These are phyloP conservation scores for Lyophyllum decastes DNA, from an alignment of 768 basidiomycete genomes.

Conservation along the genomic window DNA sequence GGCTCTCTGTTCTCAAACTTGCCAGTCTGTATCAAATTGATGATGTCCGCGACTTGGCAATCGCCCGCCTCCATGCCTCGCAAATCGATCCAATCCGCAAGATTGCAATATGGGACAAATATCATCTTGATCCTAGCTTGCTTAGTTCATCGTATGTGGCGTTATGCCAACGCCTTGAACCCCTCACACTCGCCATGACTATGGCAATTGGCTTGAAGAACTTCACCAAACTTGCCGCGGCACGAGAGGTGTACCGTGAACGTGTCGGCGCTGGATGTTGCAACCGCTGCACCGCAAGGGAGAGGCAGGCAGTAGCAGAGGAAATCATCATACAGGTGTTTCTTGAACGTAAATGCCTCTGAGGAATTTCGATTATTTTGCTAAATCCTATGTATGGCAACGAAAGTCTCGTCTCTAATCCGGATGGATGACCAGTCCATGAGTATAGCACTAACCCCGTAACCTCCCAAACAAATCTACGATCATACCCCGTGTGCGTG, in stretches of 20 bases:
- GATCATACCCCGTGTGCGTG: slow-evolving; percentile 1
- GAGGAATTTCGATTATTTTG: neutral
- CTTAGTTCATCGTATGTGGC: slow-evolving; percentile 29
- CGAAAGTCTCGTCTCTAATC: neutral
- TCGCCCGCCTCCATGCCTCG: slow-evolving; percentile 26
- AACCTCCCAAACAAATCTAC: slow-evolving; percentile 8
- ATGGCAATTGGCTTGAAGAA: slow-evolving; percentile 32
- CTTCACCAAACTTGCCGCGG: slow-evolving; percentile 33
- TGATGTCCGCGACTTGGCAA: slow-evolving; percentile 26
- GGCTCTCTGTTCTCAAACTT: slow-evolving; percentile 35
- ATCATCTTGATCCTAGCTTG: slow-evolving; percentile 30
- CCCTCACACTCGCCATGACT: slow-evolving; percentile 33
- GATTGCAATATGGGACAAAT: slow-evolving; percentile 37
- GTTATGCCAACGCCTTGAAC: slow-evolving; percentile 30
- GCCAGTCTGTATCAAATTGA: slow-evolving; percentile 34
- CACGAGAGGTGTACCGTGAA: slow-evolving; percentile 31
- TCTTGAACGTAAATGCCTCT: neutral
- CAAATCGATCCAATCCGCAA: slow-evolving; percentile 33
- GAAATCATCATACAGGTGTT: slow-evolving; percentile 5
- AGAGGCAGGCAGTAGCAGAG: slow-evolving; percentile 7
- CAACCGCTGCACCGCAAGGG: neutral
- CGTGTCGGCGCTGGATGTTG: slow-evolving; percentile 22
- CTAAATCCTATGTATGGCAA: neutral
- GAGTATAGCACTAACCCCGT: neutral
- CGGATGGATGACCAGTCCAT: neutral